phyloP scores from a whole-genome alignment of 2,329 filamentous ascomycete genomes.

The Colletotrichum tabaci region DNA sequence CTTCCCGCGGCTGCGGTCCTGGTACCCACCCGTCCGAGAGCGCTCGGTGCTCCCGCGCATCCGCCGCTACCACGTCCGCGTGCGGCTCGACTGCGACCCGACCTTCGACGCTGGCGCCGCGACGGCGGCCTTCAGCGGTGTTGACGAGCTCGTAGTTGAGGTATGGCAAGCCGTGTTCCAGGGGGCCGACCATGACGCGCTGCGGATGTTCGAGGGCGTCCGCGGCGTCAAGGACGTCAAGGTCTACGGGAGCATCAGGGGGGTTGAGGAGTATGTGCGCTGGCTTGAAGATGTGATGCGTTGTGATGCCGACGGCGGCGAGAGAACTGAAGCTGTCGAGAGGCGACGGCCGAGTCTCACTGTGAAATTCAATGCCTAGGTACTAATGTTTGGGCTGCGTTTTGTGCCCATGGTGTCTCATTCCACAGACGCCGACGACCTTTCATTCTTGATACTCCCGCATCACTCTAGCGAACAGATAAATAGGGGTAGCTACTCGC shows the following conservation, averaged over 20 bases:
- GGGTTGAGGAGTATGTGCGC: slow-evolving; percentile 58
- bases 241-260: slow-evolving; percentile 56
- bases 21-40: slow-evolving; percentile 51
- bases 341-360: no score
- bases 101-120: slow-evolving; percentile 51
- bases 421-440: neutral
- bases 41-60: slow-evolving; percentile 51
- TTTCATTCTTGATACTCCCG: neutral
- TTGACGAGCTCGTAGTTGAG: slow-evolving; percentile 58
- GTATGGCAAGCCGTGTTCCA: slow-evolving; percentile 56
- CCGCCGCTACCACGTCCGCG: slow-evolving; percentile 55
- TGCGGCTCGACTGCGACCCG: slow-evolving; percentile 59
- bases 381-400: no score
- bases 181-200: slow-evolving; percentile 55
- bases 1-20: slow-evolving; percentile 57
- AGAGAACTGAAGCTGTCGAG: neutral
- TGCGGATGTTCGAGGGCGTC: slow-evolving; percentile 60
- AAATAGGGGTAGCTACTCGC: neutral
- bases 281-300: slow-evolving; percentile 59
- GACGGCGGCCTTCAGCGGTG: slow-evolving; percentile 53
- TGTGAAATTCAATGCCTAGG: neutral
- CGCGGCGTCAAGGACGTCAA: slow-evolving; percentile 55
- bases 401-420: no score
- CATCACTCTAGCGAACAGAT: neutral
- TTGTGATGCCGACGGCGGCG: slow-evolving; percentile 36